Conservation (phyloP, 163 green algal species). For the Coccomyxa subellipsoidea region DNA sequence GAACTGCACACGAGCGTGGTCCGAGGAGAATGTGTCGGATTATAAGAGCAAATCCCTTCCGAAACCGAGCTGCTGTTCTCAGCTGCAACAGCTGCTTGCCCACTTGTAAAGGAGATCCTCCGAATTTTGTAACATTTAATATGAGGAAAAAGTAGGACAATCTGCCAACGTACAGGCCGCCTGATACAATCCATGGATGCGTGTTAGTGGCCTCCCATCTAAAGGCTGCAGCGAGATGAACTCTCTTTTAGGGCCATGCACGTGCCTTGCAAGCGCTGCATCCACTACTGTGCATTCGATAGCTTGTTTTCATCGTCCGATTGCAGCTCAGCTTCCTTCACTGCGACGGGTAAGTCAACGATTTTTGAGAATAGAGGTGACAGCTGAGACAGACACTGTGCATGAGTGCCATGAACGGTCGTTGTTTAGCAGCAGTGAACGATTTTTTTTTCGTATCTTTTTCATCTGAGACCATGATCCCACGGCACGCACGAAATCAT, state of each 20-base stretch:
- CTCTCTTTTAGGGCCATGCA: neutral
- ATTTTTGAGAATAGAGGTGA: neutral
- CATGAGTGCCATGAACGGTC: neutral
- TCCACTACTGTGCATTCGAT: neutral
- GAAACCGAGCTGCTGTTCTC: neutral
- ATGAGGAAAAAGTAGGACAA: no score
- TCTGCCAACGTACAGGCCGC: no score
- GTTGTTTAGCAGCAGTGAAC: no score
- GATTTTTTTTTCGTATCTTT: no score
- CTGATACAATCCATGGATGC: no score
- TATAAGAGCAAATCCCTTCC: neutral
- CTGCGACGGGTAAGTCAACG: neutral
- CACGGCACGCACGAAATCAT: no score
- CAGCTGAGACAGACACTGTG: neutral
- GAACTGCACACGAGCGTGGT: neutral
- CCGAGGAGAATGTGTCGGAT: neutral
- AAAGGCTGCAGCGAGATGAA: neutral
- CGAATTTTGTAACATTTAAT: no score
- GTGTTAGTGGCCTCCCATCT: neutral
- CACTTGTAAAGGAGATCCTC: no score
- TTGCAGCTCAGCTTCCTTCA: neutral
- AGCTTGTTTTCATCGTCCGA: neutral
- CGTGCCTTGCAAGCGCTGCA: neutral
- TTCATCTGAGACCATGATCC: no score
- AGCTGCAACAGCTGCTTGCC: no score